Conservation (phyloP, 2,329 filamentous ascomycete genomes). For the Arachnopeziza araneosa region DNA sequence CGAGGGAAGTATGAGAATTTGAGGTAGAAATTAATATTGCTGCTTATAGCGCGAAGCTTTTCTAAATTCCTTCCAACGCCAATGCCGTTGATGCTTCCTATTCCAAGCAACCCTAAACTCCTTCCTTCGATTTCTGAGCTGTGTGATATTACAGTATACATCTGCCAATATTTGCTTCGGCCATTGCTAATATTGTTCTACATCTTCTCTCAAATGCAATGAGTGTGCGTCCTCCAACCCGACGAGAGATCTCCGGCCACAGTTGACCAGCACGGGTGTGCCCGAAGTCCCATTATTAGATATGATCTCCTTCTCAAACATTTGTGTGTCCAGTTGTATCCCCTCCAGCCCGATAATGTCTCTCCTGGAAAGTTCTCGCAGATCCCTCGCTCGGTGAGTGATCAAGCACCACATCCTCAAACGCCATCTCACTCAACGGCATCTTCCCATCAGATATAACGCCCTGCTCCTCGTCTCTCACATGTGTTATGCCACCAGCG, state of each 20-base stretch:
- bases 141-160: too few relatives aligned
- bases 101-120: background rate
- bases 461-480: conserved; percentile 18
- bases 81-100: background rate
- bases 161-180: too few relatives aligned
- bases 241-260: too few relatives aligned
- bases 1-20: too few relatives aligned
- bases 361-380: conserved; percentile 15
- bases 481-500: conserved; percentile 13
- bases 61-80: background rate
- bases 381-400: conserved; percentile 13
- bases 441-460: conserved; percentile 26
- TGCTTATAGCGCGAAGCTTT: background rate
- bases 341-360: conserved; percentile 15
- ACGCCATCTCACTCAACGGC: conserved; percentile 26
- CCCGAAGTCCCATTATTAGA: background rate
- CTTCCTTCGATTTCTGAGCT: background rate
- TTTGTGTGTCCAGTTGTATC: conserved; percentile 25
- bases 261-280: too few relatives aligned
- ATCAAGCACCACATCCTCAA: conserved; percentile 25
- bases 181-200: background rate
- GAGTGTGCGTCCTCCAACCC: background rate
- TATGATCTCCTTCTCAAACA: conserved; percentile 7
- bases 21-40: too few relatives aligned
- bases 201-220: background rate